phyloP scores from a whole-genome alignment of 495 filamentous ascomycete species.

The Aspergillus sparsus region DNA sequence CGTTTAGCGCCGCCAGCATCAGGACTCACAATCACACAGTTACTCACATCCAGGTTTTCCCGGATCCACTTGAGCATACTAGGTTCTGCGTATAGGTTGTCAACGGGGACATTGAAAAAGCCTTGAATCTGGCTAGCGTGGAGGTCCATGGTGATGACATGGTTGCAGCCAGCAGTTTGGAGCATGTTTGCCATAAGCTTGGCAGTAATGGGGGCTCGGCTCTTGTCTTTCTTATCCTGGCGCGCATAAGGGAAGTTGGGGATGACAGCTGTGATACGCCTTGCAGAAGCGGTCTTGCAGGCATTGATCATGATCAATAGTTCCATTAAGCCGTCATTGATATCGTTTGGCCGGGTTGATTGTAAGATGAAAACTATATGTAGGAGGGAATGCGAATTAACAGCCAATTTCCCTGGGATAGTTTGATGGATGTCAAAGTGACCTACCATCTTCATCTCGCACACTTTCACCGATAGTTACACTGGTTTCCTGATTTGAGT shows the following conservation, averaged over 20 bases:
- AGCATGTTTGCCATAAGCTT: slow-evolving; percentile 98
- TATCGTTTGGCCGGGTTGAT: slow-evolving; percentile 91
- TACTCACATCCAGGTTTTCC: slow-evolving; percentile 77
- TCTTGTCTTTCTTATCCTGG: slow-evolving; percentile 99
- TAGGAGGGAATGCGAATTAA: slow-evolving; percentile 19
- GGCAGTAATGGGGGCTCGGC: slow-evolving; percentile 79
- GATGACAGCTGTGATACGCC: slow-evolving; percentile 88
- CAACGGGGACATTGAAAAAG: slow-evolving; percentile 97
- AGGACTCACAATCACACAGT: slow-evolving; percentile 93
- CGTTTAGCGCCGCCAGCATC: slow-evolving; percentile 97
- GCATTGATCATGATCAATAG: slow-evolving; percentile 98
- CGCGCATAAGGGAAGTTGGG: slow-evolving; percentile 99
- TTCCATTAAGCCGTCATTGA: slow-evolving; percentile 99
- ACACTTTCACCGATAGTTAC: slow-evolving; percentile 97
- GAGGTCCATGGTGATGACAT: slow-evolving; percentile 86
- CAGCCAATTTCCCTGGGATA: slow-evolving; percentile 14
- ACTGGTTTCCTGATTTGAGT: slow-evolving; percentile 96
- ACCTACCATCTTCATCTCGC: slow-evolving; percentile 86
- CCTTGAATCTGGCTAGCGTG: slow-evolving; percentile 69
- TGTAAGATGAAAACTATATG: slow-evolving; percentile 87
- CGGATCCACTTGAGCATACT: slow-evolving; percentile 88
- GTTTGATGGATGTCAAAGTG: slow-evolving; percentile 13
- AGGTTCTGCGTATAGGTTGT: slow-evolving; percentile 96
- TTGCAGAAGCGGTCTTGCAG: slow-evolving; percentile 93
- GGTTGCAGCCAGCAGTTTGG: slow-evolving; percentile 85